Conservation (phyloP, 192 early-diverging fungal species). For the Gorgonomyces haynaldii region DNA sequence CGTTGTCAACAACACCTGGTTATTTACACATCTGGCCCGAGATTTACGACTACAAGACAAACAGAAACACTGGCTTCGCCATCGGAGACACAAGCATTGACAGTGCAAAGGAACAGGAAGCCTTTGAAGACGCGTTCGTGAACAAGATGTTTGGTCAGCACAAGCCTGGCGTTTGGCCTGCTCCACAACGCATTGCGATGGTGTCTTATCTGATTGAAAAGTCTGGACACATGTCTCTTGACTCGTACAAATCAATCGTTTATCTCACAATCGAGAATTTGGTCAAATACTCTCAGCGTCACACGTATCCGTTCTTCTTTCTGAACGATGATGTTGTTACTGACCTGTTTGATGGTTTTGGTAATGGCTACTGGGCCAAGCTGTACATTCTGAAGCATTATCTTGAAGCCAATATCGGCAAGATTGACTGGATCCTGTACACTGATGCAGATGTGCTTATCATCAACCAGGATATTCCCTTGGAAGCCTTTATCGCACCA, state of each 20-base stretch:
- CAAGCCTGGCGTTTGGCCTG: no score
- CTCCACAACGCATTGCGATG: no score
- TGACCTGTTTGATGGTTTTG: not conserved
- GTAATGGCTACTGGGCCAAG: constrained; percentile 4
- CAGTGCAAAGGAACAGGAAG: no score
- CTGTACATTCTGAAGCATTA: constrained; percentile 2
- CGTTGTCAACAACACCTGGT: no score
- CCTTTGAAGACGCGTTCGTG: no score
- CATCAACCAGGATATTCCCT: not conserved
- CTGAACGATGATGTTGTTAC: constrained; percentile 1
- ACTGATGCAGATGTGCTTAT: constrained; percentile 3
- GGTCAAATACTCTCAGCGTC: not conserved
- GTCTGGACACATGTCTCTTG: no score
- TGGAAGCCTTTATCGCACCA: not conserved
- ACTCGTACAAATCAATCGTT: not conserved
- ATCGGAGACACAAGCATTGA: no score
- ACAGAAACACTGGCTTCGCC: no score
- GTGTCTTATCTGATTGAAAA: no score
- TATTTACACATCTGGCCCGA: no score
- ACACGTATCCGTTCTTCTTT: not conserved
- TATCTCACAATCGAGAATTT: not conserved
- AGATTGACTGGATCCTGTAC: constrained; percentile 1
- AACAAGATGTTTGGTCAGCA: no score
- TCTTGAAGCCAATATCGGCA: not conserved
- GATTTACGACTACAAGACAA: no score